Base-by-base conservation (phyloP, 345 rosid species). In the Camelina hispida region DNA sequence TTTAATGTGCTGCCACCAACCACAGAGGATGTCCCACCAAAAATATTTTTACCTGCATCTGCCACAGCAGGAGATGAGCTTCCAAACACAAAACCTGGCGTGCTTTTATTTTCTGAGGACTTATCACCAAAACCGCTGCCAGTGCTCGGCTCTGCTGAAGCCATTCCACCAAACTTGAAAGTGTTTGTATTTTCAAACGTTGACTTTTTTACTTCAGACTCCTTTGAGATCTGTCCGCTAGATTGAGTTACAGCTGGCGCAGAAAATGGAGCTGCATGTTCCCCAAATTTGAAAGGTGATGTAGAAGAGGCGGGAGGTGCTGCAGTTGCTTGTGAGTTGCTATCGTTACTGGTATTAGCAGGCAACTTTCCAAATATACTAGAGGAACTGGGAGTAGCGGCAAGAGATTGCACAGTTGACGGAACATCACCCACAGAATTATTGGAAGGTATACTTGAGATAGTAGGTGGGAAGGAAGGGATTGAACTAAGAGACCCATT, bases 401-500 rank as follows among this genome's bases (percentile, higher is more conserved):
- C 63, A 62, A 47, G 2, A 20, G 62, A 77, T 51, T 62, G 81
- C 47, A 76, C 58, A 53, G 68, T 66, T 60, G 7, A 66, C 38
- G 56, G 79, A 63, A 70, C 69, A 71, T 85, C 85, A 73, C 76
- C 47, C n/a, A 69, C 30, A 61, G 52, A 50, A 55, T 71, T 69
- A 69, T 14, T 50, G 28, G 89, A 71, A 74, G 75, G 62, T 11
- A 55, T 43, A 50, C 79, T 71, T 28, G 79, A 69, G 51, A 40
- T 32, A 5, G 75, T 30, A 46, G 86, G 69, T 59, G 85, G 69
- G 62, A 73, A 47, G 60, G 77, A 56, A 28, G 81, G 71, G 73
- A 15, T 59, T 20, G 88, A 72, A 46, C 74, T 73, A 78, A 79
- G 73, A 56, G 85, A 75, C 43, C 90, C 85, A 78, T 83, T 84